Evolutionary conservation across 2,329 filamentous ascomycete genomes (phyloP), one percentile per base, ranked within the genome.

Genomic region (Sarocladiaceae sp.): DNA sequence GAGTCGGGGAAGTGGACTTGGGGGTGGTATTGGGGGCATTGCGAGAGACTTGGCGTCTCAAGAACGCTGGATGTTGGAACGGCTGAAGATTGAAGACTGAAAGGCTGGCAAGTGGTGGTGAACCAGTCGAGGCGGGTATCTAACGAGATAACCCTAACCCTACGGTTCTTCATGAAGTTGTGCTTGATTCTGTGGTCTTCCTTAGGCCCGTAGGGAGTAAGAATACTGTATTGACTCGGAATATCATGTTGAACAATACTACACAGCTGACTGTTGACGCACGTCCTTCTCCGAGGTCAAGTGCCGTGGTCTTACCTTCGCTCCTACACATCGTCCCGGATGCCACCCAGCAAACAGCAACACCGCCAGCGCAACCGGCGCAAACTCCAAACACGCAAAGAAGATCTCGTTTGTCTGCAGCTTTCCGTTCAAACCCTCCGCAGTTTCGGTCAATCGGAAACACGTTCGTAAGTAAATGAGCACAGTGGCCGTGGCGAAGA

Each of bases 371-470:
- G 70, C 69, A n/a, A 79, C 65, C 1, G 73, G 74, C 41, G 67
- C 67, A 55, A 77, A 78, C 49, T 79, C 74, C 33, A 78, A 57
- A 31, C 64, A 68, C 1, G 69, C 72, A 60, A 78, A 78, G 52
- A 64, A 77, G 1, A 66, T 67, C 57, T 78, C 74, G 53, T 74
- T 65, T 1, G 65, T 69, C 39, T 65, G 69, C 10, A 77, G 53
- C 31, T 64, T 56, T 0, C 68, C 62, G 37, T 61, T 61, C 3
- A 78, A 52, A 0, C 74, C 74, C 49, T 77, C 57, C 0, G 69
- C 66, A 1, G 73, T 78, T 57, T 79, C 74, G 2, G 71, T 70
- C n/a, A 78, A 57, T 33, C 75, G 57, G 48, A 78, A 78, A 42
- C 64, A 67, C 1, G 73, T 77, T 42, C 74, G 59, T n/a, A 78